A percentile compares a stretch with the other conserved stretches of the same genome.
Evolutionary conservation across 352 stramenopile species (phyloP).

Genomic region (Phytopythium litorale): DNA sequence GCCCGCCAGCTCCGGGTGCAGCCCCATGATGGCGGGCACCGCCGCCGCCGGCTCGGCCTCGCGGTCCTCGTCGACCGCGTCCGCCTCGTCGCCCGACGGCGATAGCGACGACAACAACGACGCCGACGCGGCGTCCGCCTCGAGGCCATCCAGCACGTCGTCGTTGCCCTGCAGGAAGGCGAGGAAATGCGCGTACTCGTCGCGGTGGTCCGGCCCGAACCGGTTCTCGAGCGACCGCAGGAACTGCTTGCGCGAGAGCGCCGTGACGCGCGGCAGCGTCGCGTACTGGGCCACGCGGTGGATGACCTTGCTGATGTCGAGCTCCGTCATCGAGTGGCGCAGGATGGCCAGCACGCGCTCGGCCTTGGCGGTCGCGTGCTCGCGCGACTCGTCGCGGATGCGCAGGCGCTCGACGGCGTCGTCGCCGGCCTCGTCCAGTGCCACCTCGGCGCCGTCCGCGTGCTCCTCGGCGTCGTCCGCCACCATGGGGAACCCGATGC

Average conservation of each 20-base stretch:
- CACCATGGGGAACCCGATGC: slow-evolving; percentile 67
- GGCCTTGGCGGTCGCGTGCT: slow-evolving; percentile 60
- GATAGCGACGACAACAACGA: background rate
- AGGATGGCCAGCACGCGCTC: slow-evolving; percentile 76
- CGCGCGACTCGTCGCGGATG: slow-evolving; percentile 71
- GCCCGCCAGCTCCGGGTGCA: slow-evolving; percentile 68
- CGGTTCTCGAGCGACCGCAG: slow-evolving; percentile 63
- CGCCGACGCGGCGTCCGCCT: slow-evolving; percentile 38
- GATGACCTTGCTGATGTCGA: slow-evolving; percentile 79
- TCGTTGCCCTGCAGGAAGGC: slow-evolving; percentile 74
- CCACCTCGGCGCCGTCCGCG: background rate
- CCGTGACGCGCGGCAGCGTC: slow-evolving; percentile 68
- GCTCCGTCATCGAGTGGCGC: slow-evolving; percentile 80
- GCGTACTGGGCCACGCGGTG: slow-evolving; percentile 79
- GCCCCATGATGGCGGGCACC: slow-evolving; percentile 69
- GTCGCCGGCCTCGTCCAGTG: slow-evolving; percentile 12
- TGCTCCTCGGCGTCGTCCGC: slow-evolving; percentile 28
- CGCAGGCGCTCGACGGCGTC: slow-evolving; percentile 3
- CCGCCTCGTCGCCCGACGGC: no score
- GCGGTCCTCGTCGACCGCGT: no score
- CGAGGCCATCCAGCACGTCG: slow-evolving; percentile 60
- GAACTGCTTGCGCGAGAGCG: slow-evolving; percentile 76
- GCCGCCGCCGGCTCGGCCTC: background rate
- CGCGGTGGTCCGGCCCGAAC: slow-evolving; percentile 50
- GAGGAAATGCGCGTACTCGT: slow-evolving; percentile 66